Percentiles rank a stretch among this genome's conserved stretches.
Evolutionary conservation across 2,329 filamentous ascomycete species (phyloP).

Genomic region (Fusarium drepaniforme): DNA sequence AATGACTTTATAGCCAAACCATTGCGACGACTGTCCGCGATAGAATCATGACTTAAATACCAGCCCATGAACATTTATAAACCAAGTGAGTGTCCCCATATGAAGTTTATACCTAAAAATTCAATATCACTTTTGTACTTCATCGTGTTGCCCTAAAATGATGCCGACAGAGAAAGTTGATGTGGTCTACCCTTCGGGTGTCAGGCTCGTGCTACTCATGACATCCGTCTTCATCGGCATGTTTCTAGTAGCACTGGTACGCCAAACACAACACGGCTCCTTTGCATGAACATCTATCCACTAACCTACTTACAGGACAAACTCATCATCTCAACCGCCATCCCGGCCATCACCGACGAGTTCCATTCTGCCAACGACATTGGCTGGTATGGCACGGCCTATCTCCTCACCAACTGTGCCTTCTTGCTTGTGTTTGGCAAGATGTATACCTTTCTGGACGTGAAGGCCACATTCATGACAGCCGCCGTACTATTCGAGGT

Average conservation of each 20-base stretch:
- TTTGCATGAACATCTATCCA: not conserved
- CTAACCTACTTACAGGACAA: slow-evolving; percentile 43
- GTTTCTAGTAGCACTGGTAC: slow-evolving; percentile 15
- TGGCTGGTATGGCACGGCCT: slow-evolving; percentile 50
- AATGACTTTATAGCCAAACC: too few species aligned
- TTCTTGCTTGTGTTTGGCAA: slow-evolving; percentile 54
- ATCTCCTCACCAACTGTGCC: slow-evolving; percentile 54
- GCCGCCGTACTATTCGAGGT: slow-evolving; percentile 45
- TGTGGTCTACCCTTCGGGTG: slow-evolving; percentile 1
- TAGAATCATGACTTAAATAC: not conserved
- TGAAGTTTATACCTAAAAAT: not conserved
- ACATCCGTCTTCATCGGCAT: slow-evolving; percentile 20
- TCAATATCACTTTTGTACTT: not conserved
- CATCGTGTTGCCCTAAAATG: not conserved
- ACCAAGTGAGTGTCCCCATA: not conserved
- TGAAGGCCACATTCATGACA: slow-evolving; percentile 45
- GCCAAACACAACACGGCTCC: not conserved
- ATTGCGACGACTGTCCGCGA: not conserved
- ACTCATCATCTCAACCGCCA: slow-evolving; percentile 54
- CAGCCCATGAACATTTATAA: not conserved
- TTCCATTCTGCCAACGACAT: slow-evolving; percentile 46
- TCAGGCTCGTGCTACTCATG: slow-evolving; percentile 8
- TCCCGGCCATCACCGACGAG: slow-evolving; percentile 51
- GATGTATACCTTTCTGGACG: slow-evolving; percentile 56
- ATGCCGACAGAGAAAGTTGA: not conserved